These are phyloP conservation scores for Fusarium oligoseptatum DNA, from an alignment of 2,329 filamentous ascomycete species.

Conservation along the genomic window DNA sequence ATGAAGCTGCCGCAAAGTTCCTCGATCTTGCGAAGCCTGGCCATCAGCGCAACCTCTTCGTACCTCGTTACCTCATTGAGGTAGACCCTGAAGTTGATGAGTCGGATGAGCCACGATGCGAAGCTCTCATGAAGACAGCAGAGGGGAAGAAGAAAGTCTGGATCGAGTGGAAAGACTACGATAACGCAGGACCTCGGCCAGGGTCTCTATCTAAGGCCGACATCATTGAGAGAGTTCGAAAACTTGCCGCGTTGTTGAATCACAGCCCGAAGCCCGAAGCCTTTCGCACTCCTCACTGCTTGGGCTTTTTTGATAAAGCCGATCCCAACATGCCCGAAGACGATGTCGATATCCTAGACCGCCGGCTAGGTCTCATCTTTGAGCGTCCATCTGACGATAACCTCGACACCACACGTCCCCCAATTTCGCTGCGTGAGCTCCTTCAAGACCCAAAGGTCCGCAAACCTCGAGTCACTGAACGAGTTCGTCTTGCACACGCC, in stretches of 20 bases:
- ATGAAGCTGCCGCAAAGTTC: conserved; percentile 54
- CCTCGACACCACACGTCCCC: conserved; percentile 53
- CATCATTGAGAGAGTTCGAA: conserved; percentile 60
- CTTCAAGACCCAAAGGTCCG: conserved; percentile 53
- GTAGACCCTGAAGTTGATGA: conserved; percentile 51
- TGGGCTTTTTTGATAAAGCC: conserved; percentile 64
- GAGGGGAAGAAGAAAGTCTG: conserved; percentile 57
- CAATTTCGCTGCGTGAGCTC: conserved; percentile 63
- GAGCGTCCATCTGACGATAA: conserved; percentile 58
- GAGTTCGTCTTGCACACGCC: conserved; percentile 64
- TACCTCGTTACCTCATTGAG: conserved; percentile 53
- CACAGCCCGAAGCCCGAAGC: conserved; percentile 62
- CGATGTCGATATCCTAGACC: conserved; percentile 57
- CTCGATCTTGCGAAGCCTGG: conserved; percentile 55
- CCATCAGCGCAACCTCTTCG: conserved; percentile 49
- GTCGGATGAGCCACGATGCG: conserved; percentile 54
- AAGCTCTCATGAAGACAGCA: conserved; percentile 54
- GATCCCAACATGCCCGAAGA: conserved; percentile 51
- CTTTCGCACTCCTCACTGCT: conserved; percentile 64
- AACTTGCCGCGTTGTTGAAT: conserved; percentile 62
- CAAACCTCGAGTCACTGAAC: conserved; percentile 64
- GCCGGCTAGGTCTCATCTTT: conserved; percentile 67
- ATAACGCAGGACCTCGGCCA: conserved; percentile 50
- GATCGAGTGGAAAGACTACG: conserved; percentile 67
- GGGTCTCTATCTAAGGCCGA: conserved; percentile 57